These are phyloP conservation scores for Blastobotrys terrestris DNA, from an alignment of 805 yeast species.

Conservation along the genomic window DNA sequence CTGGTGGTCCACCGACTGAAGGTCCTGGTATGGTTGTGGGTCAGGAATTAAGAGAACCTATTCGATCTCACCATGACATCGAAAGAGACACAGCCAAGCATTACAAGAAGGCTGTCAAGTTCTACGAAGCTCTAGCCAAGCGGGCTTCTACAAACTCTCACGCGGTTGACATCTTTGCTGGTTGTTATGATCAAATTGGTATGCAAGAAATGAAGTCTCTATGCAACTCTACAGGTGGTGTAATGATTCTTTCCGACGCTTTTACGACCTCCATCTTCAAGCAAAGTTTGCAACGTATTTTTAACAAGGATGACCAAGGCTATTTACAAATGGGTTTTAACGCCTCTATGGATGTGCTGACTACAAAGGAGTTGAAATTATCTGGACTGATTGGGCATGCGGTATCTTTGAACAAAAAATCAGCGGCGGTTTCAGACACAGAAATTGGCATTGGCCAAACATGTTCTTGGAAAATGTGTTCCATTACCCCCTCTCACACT, in stretches of 20 bases:
- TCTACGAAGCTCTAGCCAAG: conserved; percentile 66
- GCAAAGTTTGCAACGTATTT: conserved; percentile 81
- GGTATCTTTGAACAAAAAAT: conserved; percentile 52
- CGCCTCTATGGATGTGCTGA: conserved; percentile 78
- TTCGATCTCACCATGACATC: conserved; percentile 94
- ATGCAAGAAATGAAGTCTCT: conserved; percentile 87
- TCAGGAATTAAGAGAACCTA: conserved; percentile 86
- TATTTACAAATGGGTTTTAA: conserved; percentile 85
- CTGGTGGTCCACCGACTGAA: conserved; percentile 93
- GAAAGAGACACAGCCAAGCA: conserved; percentile 88
- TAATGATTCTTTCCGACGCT: conserved; percentile 79
- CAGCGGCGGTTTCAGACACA: conserved; percentile 75
- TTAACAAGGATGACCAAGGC: conserved; percentile 82
- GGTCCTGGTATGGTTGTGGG: conserved; percentile 94
- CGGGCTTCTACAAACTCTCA: conserved; percentile 70
- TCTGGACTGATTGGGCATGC: conserved; percentile 95
- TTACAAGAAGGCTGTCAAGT: conserved; percentile 78
- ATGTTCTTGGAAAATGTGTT: conserved; percentile 77
- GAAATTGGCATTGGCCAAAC: conserved; percentile 95
- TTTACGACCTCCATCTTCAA: conserved; percentile 92
- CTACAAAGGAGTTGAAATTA: conserved; percentile 73
- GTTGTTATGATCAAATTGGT: conserved; percentile 95
- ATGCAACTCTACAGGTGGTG: conserved; percentile 85
- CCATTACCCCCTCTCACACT: conserved; percentile 80
- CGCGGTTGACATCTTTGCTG: conserved; percentile 84